phyloP scores from a whole-genome alignment of 768 basidiomycete genomes.

The Lepiota brunneoincarnata region DNA sequence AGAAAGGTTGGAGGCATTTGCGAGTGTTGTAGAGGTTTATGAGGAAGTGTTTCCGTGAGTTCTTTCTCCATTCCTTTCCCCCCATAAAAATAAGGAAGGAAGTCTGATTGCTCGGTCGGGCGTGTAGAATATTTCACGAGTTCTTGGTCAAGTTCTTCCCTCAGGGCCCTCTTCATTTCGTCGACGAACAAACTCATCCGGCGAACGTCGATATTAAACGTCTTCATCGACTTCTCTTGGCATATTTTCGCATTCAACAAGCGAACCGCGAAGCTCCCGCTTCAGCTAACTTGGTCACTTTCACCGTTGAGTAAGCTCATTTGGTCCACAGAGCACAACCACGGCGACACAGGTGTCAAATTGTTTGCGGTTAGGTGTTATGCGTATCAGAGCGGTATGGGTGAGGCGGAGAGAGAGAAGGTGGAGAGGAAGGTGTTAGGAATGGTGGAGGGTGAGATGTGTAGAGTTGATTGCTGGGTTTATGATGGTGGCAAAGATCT shows the following conservation, averaged over 20 bases:
- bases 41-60: constrained; percentile 73
- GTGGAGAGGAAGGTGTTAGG: constrained; percentile 65
- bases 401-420: constrained; percentile 68
- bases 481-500: constrained; percentile 47
- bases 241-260: constrained; percentile 78
- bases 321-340: constrained; percentile 32
- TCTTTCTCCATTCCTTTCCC: constrained; percentile 9
- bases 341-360: constrained; percentile 56
- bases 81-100: constrained; percentile 1
- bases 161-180: constrained; percentile 53
- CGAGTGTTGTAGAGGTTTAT: constrained; percentile 61
- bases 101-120: constrained; percentile 1
- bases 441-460: constrained; percentile 29
- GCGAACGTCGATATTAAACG: constrained; percentile 36
- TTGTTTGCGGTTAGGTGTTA: constrained; percentile 79
- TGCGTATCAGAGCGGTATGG: constrained; percentile 72
- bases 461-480: constrained; percentile 51
- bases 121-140: constrained; percentile 51
- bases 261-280: constrained; percentile 70
- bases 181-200: constrained; percentile 29
- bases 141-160: constrained; percentile 44
- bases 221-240: constrained; percentile 71
- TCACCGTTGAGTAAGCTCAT: constrained; percentile 48
- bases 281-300: constrained; percentile 60
- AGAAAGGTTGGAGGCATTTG: constrained; percentile 54